These are phyloP conservation scores for Tieghemostelium lacteum DNA, from an alignment of 78 protist genomes.

Conservation along the genomic window DNA sequence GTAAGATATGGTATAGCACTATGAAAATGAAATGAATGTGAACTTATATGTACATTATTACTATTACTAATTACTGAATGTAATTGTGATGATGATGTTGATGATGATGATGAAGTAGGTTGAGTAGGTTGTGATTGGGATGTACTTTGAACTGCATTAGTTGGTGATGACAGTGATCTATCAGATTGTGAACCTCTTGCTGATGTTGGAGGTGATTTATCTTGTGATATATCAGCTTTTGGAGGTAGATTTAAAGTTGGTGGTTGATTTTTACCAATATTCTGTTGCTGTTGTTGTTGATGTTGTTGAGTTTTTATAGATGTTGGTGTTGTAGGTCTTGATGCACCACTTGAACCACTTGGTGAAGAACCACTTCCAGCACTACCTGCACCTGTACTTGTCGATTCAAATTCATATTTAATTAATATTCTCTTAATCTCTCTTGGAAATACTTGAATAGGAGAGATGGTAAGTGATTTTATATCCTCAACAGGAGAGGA, in stretches of 20 bases:
- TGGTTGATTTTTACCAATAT: background rate
- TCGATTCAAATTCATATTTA: slow-evolving; percentile 57
- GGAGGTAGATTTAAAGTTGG: too few relatives aligned
- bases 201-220: slow-evolving; percentile 12
- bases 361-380: background rate
- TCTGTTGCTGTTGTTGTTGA: slow-evolving; percentile 2
- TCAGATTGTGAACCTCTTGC: background rate
- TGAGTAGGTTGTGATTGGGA: background rate
- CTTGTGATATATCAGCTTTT: background rate
- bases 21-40: slow-evolving; percentile 57
- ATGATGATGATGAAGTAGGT: background rate
- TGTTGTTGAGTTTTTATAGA: background rate
- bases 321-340: slow-evolving; percentile 9
- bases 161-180: background rate
- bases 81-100: background rate
- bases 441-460: slow-evolving; percentile 5
- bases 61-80: slow-evolving; percentile 16
- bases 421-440: slow-evolving; percentile 26
- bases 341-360: background rate
- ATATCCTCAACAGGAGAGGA: background rate
- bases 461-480: background rate
- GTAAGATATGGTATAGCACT: slow-evolving; percentile 24
- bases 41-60: slow-evolving; percentile 21
- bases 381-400: background rate
- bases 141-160: background rate